Percentiles rank a stretch among this genome's conserved stretches.
phyloP scores from a whole-genome alignment of 345 rosid species.

The Populus deltoides region DNA sequence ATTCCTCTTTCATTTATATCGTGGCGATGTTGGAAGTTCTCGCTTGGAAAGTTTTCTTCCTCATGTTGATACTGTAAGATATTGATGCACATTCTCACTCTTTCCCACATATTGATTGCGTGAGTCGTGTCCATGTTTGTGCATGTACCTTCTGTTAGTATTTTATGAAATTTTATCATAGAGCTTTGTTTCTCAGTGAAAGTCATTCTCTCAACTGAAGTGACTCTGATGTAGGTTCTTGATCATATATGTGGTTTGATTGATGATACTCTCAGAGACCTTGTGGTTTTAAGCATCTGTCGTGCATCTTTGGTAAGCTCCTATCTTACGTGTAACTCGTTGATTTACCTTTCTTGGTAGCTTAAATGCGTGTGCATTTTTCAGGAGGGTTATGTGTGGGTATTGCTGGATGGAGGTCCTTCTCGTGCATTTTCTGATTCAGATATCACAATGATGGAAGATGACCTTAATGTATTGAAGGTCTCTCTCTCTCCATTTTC shows the following conservation, averaged over 20 bases:
- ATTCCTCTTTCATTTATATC: conserved; percentile 66
- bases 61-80: conserved; percentile 70
- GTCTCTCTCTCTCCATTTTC: conserved; percentile 27
- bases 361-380: conserved; percentile 12
- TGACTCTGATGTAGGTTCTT: conserved; percentile 58
- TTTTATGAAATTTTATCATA: neutral
- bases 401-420: conserved; percentile 93
- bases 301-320: conserved; percentile 62
- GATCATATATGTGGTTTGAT: conserved; percentile 69
- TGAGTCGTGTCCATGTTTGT: neutral
- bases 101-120: neutral
- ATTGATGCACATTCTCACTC: neutral
- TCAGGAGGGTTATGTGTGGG: conserved; percentile 77
- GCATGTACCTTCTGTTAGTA: neutral
- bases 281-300: conserved; percentile 73
- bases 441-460: conserved; percentile 75
- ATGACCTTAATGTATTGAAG: conserved; percentile 69
- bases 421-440: conserved; percentile 83
- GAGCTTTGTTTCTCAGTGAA: neutral
- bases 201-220: conserved; percentile 13
- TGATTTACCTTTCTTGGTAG: neutral
- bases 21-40: conserved; percentile 63
- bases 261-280: conserved; percentile 71
- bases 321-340: neutral
- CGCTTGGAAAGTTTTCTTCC: conserved; percentile 79